Conservation (phyloP, 2,329 filamentous ascomycete genomes). For the Ceratocystis colombiana region DNA sequence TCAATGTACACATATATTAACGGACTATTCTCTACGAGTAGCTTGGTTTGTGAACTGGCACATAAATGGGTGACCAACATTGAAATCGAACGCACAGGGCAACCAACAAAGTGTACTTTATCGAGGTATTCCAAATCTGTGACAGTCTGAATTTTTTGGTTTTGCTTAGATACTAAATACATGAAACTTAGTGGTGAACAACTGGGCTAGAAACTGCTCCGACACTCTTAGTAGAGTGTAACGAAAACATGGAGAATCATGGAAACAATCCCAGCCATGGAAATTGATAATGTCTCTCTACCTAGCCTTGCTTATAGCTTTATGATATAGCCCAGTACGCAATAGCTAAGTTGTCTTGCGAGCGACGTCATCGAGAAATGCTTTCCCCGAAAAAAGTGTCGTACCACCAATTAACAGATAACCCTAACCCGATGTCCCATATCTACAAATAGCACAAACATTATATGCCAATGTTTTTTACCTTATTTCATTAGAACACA, state of each 20-base stretch:
- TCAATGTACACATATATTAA: neutral
- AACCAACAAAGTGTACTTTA: neutral
- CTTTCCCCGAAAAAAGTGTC: neutral
- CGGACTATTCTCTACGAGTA: neutral
- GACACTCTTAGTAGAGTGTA: neutral
- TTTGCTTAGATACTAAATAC: neutral
- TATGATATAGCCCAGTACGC: neutral
- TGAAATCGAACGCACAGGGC: neutral
- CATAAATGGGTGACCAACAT: neutral
- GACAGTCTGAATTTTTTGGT: neutral
- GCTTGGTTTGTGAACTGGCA: neutral
- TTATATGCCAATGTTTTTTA: too few species aligned
- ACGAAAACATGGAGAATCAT: neutral
- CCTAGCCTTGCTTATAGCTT: neutral
- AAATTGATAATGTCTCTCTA: neutral
- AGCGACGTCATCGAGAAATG: slow-evolving; percentile 4
- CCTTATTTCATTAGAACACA: too few species aligned
- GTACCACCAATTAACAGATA: neutral
- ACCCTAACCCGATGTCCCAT: neutral
- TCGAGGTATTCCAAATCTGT: neutral
- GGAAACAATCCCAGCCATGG: too few species aligned
- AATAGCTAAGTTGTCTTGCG: neutral
- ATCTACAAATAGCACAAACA: too few species aligned
- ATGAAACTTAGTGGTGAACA: neutral
- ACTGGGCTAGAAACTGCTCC: too few species aligned